These are phyloP conservation scores for Rhodosporidiobolus sp. DNA, from an alignment of 768 basidiomycete genomes.

Conservation along the genomic window DNA sequence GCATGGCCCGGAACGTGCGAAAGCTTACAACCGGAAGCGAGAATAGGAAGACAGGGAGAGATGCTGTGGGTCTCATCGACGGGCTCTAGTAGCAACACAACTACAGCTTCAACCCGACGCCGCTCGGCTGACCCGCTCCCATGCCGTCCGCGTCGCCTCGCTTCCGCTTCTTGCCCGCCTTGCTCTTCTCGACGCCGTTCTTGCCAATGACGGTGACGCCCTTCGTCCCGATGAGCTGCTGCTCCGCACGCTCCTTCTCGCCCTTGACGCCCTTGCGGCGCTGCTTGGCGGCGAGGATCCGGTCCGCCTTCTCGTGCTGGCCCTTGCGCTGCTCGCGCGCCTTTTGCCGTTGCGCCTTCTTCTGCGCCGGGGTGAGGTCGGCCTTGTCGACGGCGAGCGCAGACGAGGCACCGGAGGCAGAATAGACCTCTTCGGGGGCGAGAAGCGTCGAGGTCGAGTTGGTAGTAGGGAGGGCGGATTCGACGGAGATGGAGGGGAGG, in stretches of 20 bases:
- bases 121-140: constrained; percentile 7
- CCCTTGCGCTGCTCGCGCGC: constrained; percentile 55
- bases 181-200: constrained; percentile 41
- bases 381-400: constrained; percentile 54
- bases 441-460: constrained; percentile 73
- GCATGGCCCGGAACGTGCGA: too few species aligned
- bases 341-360: constrained; percentile 60
- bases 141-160: constrained; percentile 15
- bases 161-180: constrained; percentile 35
- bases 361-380: constrained; percentile 82
- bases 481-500: constrained; percentile 72
- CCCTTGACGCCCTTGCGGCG: constrained; percentile 57
- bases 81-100: too few species aligned
- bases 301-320: constrained; percentile 65
- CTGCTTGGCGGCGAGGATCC: constrained; percentile 49
- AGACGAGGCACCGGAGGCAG: constrained; percentile 48
- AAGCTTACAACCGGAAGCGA: too few species aligned
- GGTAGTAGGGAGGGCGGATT: constrained; percentile 84
- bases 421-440: constrained; percentile 87
- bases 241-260: constrained; percentile 79
- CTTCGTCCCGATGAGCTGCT: constrained; percentile 74
- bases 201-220: constrained; percentile 88
- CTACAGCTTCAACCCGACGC: constrained; percentile 38
- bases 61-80: too few species aligned
- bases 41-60: too few species aligned